Conservation (phyloP, 768 basidiomycete species). For the Termitomyces bulborhizus region DNA sequence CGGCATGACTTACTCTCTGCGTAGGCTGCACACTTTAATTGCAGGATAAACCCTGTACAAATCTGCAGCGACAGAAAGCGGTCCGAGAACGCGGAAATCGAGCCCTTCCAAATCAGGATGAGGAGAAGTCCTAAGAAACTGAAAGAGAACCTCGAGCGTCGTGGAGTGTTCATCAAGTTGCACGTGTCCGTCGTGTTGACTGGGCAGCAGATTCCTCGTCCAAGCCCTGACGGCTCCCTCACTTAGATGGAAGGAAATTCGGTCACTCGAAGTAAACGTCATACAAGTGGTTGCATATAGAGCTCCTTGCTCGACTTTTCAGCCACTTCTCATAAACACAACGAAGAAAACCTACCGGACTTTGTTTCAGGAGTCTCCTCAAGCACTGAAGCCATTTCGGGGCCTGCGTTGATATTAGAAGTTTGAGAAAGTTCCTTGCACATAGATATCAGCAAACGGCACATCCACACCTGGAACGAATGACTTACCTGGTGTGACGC, state of each 20-base stretch:
- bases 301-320: background rate
- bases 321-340: background rate
- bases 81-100: background rate
- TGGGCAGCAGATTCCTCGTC: background rate
- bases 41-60: constrained; percentile 1
- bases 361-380: background rate
- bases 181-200: background rate
- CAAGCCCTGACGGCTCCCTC: background rate
- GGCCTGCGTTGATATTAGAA: background rate
- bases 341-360: background rate
- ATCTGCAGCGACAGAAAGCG: constrained; percentile 4
- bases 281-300: background rate
- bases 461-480: background rate
- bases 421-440: background rate
- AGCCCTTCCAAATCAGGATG: constrained; percentile 4
- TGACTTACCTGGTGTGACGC: background rate
- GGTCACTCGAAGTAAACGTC: background rate
- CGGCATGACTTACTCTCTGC: background rate
- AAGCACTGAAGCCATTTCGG: background rate
- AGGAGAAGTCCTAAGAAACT: background rate
- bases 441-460: background rate
- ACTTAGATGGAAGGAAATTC: background rate
- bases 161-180: background rate
- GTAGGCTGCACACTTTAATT: background rate
- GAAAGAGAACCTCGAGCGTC: constrained; percentile 1